Percentiles rank a stretch among this genome's conserved stretches.
phyloP scores from a whole-genome alignment of 2,329 filamentous ascomycete genomes.

The Phoma sp. region DNA sequence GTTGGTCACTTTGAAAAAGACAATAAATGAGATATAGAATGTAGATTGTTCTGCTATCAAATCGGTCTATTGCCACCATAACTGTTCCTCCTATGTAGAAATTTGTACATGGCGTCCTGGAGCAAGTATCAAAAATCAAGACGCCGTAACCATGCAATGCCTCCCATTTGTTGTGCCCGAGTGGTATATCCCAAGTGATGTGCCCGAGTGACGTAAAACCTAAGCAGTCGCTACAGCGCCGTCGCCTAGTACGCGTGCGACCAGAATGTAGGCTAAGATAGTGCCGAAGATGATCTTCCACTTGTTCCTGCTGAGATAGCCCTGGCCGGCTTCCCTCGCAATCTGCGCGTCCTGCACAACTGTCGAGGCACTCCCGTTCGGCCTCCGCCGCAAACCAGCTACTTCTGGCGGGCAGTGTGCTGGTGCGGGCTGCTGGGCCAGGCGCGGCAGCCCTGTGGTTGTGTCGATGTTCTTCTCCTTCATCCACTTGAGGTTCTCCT shows the following conservation, averaged over 20 bases:
- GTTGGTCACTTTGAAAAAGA: too few species aligned
- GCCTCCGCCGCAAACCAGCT: slow-evolving; percentile 71
- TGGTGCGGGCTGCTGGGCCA: slow-evolving; percentile 53
- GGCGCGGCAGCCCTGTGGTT: slow-evolving; percentile 73
- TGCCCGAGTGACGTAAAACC: background rate
- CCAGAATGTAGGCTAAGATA: slow-evolving; percentile 82
- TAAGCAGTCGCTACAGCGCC: slow-evolving; percentile 28
- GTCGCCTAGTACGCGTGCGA: slow-evolving; percentile 75
- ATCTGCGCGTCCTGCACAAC: slow-evolving; percentile 82
- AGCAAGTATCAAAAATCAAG: background rate
- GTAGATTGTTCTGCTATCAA: background rate
- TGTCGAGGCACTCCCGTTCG: slow-evolving; percentile 60
- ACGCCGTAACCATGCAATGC: slow-evolving; percentile 15
- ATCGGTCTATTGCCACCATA: background rate
- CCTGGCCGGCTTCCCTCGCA: slow-evolving; percentile 77
- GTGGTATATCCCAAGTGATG: too few species aligned
- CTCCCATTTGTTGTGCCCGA: background rate
- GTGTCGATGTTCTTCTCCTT: slow-evolving; percentile 80
- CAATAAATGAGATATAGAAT: too few species aligned
- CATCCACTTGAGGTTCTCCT: slow-evolving; percentile 93
- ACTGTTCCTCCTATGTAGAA: background rate
- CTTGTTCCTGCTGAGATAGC: slow-evolving; percentile 84
- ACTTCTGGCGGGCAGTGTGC: slow-evolving; percentile 67
- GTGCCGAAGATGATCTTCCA: slow-evolving; percentile 72
- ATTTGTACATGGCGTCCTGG: too few species aligned